Percentiles rank a stretch among this genome's conserved stretches.
phyloP scores from a whole-genome alignment of 495 filamentous ascomycete genomes.

The Hypoxylon rickii region DNA sequence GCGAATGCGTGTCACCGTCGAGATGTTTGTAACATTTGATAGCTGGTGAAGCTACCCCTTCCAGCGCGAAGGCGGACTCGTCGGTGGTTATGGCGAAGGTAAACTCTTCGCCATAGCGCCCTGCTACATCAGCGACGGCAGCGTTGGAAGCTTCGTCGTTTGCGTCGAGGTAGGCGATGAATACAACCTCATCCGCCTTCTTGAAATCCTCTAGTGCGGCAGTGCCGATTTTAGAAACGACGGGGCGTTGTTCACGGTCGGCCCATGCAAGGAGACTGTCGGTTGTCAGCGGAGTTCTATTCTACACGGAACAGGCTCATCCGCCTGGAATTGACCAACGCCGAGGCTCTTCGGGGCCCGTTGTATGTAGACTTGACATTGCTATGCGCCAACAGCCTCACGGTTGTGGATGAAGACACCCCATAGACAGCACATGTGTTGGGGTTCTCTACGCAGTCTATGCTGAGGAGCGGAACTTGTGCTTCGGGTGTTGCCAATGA shows the following conservation, averaged over 20 bases:
- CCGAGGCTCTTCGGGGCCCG: conserved; percentile 37
- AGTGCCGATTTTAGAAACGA: conserved; percentile 31
- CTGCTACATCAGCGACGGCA: conserved; percentile 37
- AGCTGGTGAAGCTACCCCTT: conserved; percentile 23
- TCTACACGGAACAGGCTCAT: not conserved
- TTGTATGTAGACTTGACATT: conserved; percentile 29
- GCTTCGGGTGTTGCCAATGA: not conserved
- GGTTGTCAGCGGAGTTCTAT: conserved; percentile 8
- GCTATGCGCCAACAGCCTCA: conserved; percentile 31
- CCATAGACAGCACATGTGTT: conserved; percentile 35
- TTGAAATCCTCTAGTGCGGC: conserved; percentile 39
- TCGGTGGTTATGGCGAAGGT: conserved; percentile 44
- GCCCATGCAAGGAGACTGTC: conserved; percentile 42
- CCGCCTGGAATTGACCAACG: conserved; percentile 30
- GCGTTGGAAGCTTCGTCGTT: conserved; percentile 16
- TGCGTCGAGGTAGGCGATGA: conserved; percentile 43
- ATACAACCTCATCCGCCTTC: conserved; percentile 41
- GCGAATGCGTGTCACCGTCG: conserved; percentile 37
- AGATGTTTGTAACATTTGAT: conserved; percentile 44
- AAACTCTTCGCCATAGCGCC: conserved; percentile 41
- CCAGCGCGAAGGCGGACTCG: conserved; percentile 7
- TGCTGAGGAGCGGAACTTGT: conserved; percentile 44
- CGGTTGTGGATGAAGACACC: conserved; percentile 36
- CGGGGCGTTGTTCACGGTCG: conserved; percentile 36
- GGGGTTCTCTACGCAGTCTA: conserved; percentile 36